phyloP scores from a whole-genome alignment of 2,329 filamentous ascomycete genomes.

The Monilinia fructicola region DNA sequence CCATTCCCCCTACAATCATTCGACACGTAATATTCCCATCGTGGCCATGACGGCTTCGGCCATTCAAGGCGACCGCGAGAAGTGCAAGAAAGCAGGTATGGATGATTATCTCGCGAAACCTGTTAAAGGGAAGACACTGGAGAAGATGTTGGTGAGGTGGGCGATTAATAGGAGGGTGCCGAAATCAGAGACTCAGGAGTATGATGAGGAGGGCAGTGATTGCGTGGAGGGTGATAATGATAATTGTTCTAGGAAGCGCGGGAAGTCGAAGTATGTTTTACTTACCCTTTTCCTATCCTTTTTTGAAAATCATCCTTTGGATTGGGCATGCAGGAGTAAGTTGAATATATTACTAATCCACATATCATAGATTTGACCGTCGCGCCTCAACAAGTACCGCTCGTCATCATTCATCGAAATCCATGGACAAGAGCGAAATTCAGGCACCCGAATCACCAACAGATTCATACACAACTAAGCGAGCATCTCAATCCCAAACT shows the following conservation, averaged over 20 bases:
- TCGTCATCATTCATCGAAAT: not conserved
- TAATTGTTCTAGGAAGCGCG: slow-evolving; percentile 16
- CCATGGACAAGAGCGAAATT: not conserved
- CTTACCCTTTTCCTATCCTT: not conserved
- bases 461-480: not conserved
- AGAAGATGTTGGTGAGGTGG: slow-evolving; percentile 72
- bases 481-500: not conserved
- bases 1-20: slow-evolving; percentile 61
- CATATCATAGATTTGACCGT: not conserved
- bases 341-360: not conserved
- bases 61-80: slow-evolving; percentile 74
- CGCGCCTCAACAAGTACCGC: slow-evolving; percentile 13
- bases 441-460: not conserved
- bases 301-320: no score
- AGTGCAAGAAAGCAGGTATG: slow-evolving; percentile 72
- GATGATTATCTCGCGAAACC: slow-evolving; percentile 72
- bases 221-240: slow-evolving; percentile 33
- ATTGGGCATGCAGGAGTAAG: not conserved
- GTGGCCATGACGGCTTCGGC: slow-evolving; percentile 81
- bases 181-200: slow-evolving; percentile 14
- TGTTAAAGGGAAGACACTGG: slow-evolving; percentile 65
- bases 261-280: slow-evolving; percentile 6
- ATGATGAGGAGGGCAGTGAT: slow-evolving; percentile 30
- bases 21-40: slow-evolving; percentile 65
- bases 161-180: slow-evolving; percentile 48